phyloP scores from a whole-genome alignment of 805 yeast genomes.

The Pichia insulana region DNA sequence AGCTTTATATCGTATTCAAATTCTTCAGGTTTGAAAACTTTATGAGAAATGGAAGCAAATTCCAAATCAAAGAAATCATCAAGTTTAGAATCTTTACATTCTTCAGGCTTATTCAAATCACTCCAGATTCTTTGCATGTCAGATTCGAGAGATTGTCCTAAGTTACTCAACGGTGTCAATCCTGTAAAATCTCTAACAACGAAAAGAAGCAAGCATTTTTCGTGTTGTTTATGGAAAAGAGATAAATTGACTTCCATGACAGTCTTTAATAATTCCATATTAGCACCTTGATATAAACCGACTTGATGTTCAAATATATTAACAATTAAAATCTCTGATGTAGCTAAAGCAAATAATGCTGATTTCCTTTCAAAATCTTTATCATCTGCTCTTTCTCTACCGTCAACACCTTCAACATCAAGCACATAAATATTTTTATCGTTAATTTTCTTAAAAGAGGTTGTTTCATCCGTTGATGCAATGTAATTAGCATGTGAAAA shows the following conservation, averaged over 20 bases:
- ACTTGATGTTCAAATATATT: slow-evolving; percentile 97
- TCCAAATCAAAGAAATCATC: slow-evolving; percentile 77
- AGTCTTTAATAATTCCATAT: slow-evolving; percentile 89
- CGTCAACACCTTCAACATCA: slow-evolving; percentile 99
- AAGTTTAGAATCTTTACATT: slow-evolving; percentile 44
- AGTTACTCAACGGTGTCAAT: slow-evolving; percentile 66
- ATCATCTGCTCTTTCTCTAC: slow-evolving; percentile 95
- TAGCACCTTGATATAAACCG: slow-evolving; percentile 95
- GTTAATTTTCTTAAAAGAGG: slow-evolving; percentile 11
- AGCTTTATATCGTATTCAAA: slow-evolving; percentile 51
- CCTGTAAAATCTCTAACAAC: slow-evolving; percentile 92
- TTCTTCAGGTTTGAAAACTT: slow-evolving; percentile 66
- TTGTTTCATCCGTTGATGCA: slow-evolving; percentile 15
- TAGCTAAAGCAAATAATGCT: slow-evolving; percentile 87
- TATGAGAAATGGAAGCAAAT: slow-evolving; percentile 79
- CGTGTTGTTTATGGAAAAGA: slow-evolving; percentile 58
- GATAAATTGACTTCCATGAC: slow-evolving; percentile 93
- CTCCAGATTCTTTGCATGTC: slow-evolving; percentile 79
- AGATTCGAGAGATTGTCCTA: slow-evolving; percentile 56
- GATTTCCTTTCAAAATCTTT: slow-evolving; percentile 97
- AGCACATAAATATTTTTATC: slow-evolving; percentile 53
- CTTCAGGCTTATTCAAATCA: slow-evolving; percentile 63
- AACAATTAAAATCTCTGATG: slow-evolving; percentile 82
- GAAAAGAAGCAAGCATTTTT: slow-evolving; percentile 61
- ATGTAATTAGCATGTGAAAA: slow-evolving; percentile 47